Conservation (phyloP, 495 filamentous ascomycete species). For the Penicillium coprophilum region DNA sequence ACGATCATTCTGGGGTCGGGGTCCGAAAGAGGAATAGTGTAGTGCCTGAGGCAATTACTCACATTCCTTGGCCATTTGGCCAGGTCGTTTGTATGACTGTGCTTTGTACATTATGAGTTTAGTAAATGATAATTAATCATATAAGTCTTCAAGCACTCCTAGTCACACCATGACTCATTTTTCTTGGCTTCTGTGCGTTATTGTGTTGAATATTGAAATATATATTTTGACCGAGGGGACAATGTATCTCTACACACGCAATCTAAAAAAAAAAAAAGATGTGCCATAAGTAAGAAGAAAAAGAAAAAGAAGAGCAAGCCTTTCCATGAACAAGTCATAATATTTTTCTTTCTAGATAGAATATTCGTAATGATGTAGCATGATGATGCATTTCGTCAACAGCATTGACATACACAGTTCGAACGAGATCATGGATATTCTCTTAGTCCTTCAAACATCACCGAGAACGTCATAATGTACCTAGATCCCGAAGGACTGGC, state of each 20-base stretch:
- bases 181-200: background rate
- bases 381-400: no score
- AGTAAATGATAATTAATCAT: no score
- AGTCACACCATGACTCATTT: background rate
- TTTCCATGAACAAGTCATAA: no score
- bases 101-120: background rate
- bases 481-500: background rate
- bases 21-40: slow-evolving; percentile 33
- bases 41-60: slow-evolving; percentile 3
- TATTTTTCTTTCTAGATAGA: background rate
- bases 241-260: background rate
- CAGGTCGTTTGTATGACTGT: background rate
- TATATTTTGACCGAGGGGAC: background rate
- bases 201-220: background rate
- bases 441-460: no score
- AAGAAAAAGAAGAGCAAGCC: no score
- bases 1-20: slow-evolving; percentile 24
- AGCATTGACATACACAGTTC: no score
- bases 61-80: slow-evolving; percentile 1
- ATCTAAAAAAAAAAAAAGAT: background rate
- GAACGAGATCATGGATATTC: no score
- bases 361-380: background rate
- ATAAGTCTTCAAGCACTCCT: background rate
- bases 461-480: background rate
- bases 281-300: no score